Evolutionary conservation across 805 yeast species (phyloP), one percentile per base, ranked within the genome.

Genomic region (Candida montana): DNA sequence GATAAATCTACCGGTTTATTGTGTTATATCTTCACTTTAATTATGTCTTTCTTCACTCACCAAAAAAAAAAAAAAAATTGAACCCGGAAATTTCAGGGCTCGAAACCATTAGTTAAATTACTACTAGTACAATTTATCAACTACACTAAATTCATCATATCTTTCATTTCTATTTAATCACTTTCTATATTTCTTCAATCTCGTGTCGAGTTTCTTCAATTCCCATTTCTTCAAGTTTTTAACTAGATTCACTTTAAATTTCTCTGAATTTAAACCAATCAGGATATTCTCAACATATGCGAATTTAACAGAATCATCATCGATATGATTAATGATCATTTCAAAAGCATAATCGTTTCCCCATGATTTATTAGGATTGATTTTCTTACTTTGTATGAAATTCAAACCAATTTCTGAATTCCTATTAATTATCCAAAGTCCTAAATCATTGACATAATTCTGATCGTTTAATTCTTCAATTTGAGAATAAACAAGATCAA

Each of bases 191-290:
- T 13, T 24, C 16, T 33, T 37, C 17, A 42, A 15, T 11, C 35
- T 26, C 6, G 9, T 7, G 26, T 42, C 35, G 19, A 42, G 18
- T 19, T 20, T 29, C 20, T 40, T 44, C 26, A 44, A n/a, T 12
- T 37, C 47, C 26, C 38, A 37, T 12, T 34, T 44, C 6, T 37
- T 37, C 31, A 44, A 20, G 23, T 37, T 41, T 23, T 44, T 44
- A 4, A 40, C 21, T 33, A 40, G 19, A n/a, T 21, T 36, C 2
- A 37, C 27, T n/a, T 29, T 30, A 20, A 37, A 30, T 30, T 44
- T 44, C 30, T 44, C 45, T 6, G 32, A 32, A 15, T 44, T 44
- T 29, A 44, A 16, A 17, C 33, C 37, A 5, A 44, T 26, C 23
- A 44, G 16, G 3, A 44, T 26, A 16, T 34, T 44, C 26, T 44